Conservation (phyloP, 108 stramenopile species). For the Pseudonitzschia pungens region DNA sequence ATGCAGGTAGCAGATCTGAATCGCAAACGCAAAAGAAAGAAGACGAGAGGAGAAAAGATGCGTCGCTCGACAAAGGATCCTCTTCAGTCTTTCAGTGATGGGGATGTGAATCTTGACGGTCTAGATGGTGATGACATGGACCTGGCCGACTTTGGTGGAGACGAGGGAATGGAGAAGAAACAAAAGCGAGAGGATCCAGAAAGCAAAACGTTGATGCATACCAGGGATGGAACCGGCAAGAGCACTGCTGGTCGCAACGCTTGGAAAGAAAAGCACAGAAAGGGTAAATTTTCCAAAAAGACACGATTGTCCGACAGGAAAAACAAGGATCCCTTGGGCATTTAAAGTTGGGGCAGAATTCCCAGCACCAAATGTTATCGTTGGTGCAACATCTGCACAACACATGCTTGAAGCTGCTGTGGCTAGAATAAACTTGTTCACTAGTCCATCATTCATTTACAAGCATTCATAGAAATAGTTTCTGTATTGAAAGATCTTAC, state of each 20-base stretch:
- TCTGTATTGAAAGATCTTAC: no score
- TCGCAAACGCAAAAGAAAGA: conserved; percentile 75
- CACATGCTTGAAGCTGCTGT: not conserved
- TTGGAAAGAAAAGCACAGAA: conserved; percentile 93
- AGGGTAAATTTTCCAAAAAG: conserved; percentile 84
- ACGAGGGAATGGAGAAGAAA: conserved; percentile 21
- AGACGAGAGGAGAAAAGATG: conserved; percentile 39
- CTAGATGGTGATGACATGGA: conserved; percentile 50
- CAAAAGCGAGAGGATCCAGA: conserved; percentile 50
- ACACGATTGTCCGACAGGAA: conserved; percentile 45
- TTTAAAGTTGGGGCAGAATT: conserved; percentile 15
- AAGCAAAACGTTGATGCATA: conserved; percentile 63
- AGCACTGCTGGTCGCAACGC: conserved; percentile 84
- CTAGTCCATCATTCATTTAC: not conserved
- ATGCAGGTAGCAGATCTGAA: conserved; percentile 87
- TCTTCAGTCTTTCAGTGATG: conserved; percentile 80
- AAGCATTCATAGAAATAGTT: not conserved
- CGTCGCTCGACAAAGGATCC: conserved; percentile 82
- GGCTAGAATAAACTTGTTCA: not conserved
- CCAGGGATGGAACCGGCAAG: conserved; percentile 74
- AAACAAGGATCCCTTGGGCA: conserved; percentile 43
- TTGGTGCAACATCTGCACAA: not conserved
- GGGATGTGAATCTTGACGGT: conserved; percentile 65
- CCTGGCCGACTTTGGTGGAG: conserved; percentile 33
- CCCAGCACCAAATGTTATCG: not conserved